Percentiles rank a stretch among this genome's conserved stretches.
Evolutionary conservation across 2,329 filamentous ascomycete genomes (phyloP).

Genomic region (Colletotrichum kahawae): DNA sequence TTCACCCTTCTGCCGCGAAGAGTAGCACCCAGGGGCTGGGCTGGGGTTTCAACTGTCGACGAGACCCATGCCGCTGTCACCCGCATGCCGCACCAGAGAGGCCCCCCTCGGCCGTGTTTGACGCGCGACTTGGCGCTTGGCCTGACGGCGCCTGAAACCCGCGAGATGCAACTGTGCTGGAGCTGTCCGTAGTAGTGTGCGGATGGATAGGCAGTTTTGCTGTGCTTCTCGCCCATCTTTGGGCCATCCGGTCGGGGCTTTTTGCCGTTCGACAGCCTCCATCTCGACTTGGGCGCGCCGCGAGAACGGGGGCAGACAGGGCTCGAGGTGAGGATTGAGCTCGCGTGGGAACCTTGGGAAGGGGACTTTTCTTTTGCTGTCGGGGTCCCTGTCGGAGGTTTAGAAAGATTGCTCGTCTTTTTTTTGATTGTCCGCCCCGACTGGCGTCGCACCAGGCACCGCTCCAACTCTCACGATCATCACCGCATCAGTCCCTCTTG

Average conservation of each 20-base stretch:
- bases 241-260: neutral
- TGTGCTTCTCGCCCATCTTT: neutral
- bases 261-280: neutral
- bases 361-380: neutral
- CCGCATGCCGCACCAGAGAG: neutral
- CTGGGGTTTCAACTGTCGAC: neutral
- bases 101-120: slow-evolving; percentile 13
- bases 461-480: neutral
- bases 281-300: neutral
- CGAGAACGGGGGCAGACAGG: neutral
- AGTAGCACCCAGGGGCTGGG: neutral
- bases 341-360: neutral
- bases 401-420: neutral
- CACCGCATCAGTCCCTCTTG: neutral
- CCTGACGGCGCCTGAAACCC: slow-evolving; percentile 11
- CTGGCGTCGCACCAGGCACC: neutral
- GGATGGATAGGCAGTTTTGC: neutral
- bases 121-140: slow-evolving; percentile 17
- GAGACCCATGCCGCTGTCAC: slow-evolving; percentile 3
- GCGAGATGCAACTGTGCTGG: neutral
- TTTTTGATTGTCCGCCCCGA: neutral
- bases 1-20: neutral
- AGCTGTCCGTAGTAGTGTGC: too few species aligned
- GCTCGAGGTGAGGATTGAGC: neutral
- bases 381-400: neutral